These are phyloP conservation scores for Nelumbo lutea DNA, from an alignment of 164 flowering plant genomes.

Conservation along the genomic window DNA sequence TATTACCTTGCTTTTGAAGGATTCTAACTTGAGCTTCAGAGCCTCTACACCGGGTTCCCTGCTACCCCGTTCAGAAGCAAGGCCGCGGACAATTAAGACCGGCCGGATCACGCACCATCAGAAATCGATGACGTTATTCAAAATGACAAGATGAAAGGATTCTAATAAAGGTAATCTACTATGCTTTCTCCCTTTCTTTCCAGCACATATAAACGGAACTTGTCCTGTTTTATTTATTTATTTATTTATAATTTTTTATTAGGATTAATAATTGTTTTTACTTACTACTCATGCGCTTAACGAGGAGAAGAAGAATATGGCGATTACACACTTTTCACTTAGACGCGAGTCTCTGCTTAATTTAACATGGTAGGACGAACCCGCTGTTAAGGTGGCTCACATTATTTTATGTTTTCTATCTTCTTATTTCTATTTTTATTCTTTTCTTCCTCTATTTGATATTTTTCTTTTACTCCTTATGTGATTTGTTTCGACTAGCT, in stretches of 20 bases:
- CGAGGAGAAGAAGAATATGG: slow-evolving; percentile 96
- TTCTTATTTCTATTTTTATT: too few relatives aligned
- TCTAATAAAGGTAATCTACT: slow-evolving; percentile 64
- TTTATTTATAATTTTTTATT: not conserved
- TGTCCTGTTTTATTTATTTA: not conserved
- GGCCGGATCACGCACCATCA: too few relatives aligned
- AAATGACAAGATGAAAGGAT: slow-evolving; percentile 49
- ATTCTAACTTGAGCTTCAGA: too few relatives aligned
- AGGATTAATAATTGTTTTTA: not conserved
- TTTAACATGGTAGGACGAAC: slow-evolving; percentile 99
- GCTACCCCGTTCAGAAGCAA: too few relatives aligned
- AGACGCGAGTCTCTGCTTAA: slow-evolving; percentile 84
- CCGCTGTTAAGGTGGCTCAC: slow-evolving; percentile 72
- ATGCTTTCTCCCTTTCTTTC: not conserved
- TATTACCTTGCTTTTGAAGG: too few relatives aligned
- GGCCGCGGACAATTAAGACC: too few relatives aligned
- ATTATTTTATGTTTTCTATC: too few relatives aligned
- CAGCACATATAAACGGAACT: too few relatives aligned
- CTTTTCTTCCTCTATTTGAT: too few relatives aligned
- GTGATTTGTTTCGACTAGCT: too few relatives aligned
- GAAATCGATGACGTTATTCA: slow-evolving; percentile 11
- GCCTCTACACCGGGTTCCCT: too few relatives aligned
- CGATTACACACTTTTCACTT: slow-evolving; percentile 91
- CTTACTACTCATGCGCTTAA: slow-evolving; percentile 64
- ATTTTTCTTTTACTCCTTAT: too few relatives aligned